phyloP scores from a whole-genome alignment of 1,139 yeast genomes.

The Lodderomyces margitis region DNA sequence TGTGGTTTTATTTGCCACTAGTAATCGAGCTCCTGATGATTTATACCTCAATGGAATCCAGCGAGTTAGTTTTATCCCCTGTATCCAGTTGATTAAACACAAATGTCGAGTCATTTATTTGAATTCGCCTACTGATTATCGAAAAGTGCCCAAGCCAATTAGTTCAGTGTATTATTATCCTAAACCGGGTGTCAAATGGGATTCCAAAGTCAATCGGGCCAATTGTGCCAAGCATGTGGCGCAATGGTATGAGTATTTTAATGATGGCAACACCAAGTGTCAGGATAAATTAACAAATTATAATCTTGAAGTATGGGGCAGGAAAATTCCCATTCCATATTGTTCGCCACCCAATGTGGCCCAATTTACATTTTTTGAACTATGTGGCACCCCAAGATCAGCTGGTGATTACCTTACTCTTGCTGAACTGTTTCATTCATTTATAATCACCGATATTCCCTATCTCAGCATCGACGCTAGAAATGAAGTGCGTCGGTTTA shows the following conservation, averaged over 20 bases:
- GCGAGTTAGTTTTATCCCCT: conserved; percentile 85
- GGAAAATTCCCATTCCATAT: conserved; percentile 70
- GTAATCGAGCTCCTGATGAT: conserved; percentile 93
- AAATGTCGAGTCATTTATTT: conserved; percentile 75
- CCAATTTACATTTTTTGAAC: conserved; percentile 78
- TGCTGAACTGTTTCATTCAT: conserved; percentile 73
- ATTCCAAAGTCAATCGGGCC: conserved; percentile 49
- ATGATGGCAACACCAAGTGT: conserved; percentile 38
- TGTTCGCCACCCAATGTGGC: conserved; percentile 82
- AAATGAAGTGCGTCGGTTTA: conserved; percentile 84
- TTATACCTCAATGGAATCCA: conserved; percentile 91
- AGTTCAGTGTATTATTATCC: conserved; percentile 82
- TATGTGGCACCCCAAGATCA: conserved; percentile 86
- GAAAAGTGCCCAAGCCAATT: conserved; percentile 81
- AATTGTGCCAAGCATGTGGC: conserved; percentile 63
- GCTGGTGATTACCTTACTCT: conserved; percentile 92
- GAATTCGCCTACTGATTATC: conserved; percentile 90
- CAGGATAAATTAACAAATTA: conserved; percentile 23
- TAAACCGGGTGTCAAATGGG: conserved; percentile 56
- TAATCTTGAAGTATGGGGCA: conserved; percentile 78
- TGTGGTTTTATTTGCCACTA: conserved; percentile 84
- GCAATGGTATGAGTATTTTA: conserved; percentile 78
- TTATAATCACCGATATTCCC: conserved; percentile 90
- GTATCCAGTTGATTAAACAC: conserved; percentile 74
- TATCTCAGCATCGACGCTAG: conserved; percentile 72